Evolutionary conservation across 1,284 basidiomycete genomes (phyloP).

Genomic region (Prillingera fragicola): DNA sequence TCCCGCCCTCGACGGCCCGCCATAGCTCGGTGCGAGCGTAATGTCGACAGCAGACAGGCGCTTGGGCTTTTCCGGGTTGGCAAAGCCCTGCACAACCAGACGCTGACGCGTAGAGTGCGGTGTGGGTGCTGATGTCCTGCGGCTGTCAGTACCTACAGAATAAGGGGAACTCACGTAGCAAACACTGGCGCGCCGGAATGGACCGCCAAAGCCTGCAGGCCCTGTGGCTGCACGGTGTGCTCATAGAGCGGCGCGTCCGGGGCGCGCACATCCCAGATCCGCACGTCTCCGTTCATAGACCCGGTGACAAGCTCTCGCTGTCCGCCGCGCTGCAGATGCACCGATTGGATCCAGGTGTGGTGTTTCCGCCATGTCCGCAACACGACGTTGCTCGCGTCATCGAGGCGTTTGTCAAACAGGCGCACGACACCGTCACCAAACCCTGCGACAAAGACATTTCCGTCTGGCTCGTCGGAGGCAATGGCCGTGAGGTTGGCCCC

Average conservation of each 20-base stretch:
- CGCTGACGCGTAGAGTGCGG: conserved; percentile 35
- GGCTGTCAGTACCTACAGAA: not conserved
- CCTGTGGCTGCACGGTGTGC: conserved; percentile 64
- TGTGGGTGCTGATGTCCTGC: conserved; percentile 35
- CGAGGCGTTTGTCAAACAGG: conserved; percentile 83
- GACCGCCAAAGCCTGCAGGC: conserved; percentile 78
- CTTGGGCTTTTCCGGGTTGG: conserved; percentile 31
- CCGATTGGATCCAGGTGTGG: conserved; percentile 84
- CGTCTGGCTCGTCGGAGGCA: conserved; percentile 65
- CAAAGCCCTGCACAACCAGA: conserved; percentile 45
- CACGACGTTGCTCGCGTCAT: conserved; percentile 78
- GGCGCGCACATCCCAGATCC: conserved; percentile 84
- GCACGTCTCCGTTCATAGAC: conserved; percentile 84
- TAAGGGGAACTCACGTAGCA: conserved; percentile 61
- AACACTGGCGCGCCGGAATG: conserved; percentile 82
- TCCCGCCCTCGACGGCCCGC: conserved; percentile 18
- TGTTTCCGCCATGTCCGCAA: conserved; percentile 72
- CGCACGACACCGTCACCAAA: conserved; percentile 90
- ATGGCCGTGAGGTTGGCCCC: conserved; percentile 86
- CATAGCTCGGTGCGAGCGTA: conserved; percentile 29
- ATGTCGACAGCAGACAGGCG: conserved; percentile 36
- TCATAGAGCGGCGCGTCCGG: conserved; percentile 59
- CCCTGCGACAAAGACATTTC: conserved; percentile 78
- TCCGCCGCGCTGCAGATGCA: conserved; percentile 73
- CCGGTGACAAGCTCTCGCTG: conserved; percentile 79